Percentiles rank a stretch among this genome's conserved stretches.
Conservation (phyloP, 306 rosid genomes). For the Gastrolobium villosum region DNA sequence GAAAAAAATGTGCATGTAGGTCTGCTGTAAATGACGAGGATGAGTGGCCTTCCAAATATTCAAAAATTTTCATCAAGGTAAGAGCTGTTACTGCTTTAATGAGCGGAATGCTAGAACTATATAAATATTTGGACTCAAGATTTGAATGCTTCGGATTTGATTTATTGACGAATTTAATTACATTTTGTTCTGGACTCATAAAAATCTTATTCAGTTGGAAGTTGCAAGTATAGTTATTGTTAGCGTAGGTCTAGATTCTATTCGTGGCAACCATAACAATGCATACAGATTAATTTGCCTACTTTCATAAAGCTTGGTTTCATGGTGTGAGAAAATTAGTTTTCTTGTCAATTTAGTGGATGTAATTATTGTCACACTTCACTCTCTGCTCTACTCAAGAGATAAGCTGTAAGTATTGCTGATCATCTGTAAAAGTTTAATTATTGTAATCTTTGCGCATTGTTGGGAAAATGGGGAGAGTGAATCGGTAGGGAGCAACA, state of each 20-base stretch:
- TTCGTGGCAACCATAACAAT: conserved; percentile 14
- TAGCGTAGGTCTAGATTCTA: conserved; percentile 29
- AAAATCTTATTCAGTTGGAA: conserved; percentile 26
- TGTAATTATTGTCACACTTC: neutral
- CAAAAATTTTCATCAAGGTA: conserved; percentile 86
- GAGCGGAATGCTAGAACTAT: conserved; percentile 34
- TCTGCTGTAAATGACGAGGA: conserved; percentile 89
- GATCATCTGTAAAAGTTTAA: neutral
- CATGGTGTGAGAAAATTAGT: conserved; percentile 7
- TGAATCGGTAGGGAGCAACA: neutral
- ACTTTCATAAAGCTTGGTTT: conserved; percentile 17
- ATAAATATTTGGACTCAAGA: neutral
- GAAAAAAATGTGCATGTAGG: conserved; percentile 55
- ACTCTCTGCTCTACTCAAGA: neutral
- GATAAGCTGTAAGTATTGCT: neutral
- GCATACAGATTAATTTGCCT: conserved; percentile 7
- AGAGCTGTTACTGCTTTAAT: conserved; percentile 30
- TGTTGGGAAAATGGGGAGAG: conserved; percentile 14
- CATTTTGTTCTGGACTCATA: conserved; percentile 29
- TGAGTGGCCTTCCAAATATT: conserved; percentile 96
- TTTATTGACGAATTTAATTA: conserved; percentile 7
- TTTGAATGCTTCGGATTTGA: conserved; percentile 15
- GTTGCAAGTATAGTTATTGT: conserved; percentile 1
- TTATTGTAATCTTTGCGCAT: neutral
- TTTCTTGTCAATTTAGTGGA: neutral